phyloP scores from a whole-genome alignment of 2,329 filamentous ascomycete genomes.

The Claviceps humidiphila region DNA sequence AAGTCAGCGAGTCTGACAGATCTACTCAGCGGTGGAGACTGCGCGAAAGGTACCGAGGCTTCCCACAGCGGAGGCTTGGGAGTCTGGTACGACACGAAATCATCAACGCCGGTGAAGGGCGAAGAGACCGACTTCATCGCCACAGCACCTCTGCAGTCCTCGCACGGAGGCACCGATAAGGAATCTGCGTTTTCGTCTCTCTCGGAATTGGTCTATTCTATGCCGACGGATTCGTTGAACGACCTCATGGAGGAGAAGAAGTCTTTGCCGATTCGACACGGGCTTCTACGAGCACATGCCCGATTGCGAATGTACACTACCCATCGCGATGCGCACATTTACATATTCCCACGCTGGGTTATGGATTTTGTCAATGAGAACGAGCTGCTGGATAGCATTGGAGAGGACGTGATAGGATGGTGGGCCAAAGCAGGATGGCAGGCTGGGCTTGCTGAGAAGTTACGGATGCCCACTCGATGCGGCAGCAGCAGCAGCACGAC shows the following conservation, averaged over 20 bases:
- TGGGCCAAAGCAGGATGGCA: conserved; percentile 96
- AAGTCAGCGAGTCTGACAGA: conserved; percentile 57
- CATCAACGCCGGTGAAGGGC: conserved; percentile 63
- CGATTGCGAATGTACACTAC: conserved; percentile 69
- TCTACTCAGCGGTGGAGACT: conserved; percentile 36
- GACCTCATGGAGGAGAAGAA: conserved; percentile 68
- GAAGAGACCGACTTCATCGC: conserved; percentile 91
- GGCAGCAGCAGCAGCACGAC: conserved; percentile 22
- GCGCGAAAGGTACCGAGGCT: conserved; percentile 24
- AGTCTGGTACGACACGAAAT: conserved; percentile 82
- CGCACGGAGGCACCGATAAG: conserved; percentile 30
- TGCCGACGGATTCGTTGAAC: conserved; percentile 79
- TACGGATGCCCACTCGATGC: conserved; percentile 54
- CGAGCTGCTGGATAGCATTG: conserved; percentile 72
- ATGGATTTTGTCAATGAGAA: conserved; percentile 72
- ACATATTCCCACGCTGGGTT: conserved; percentile 86
- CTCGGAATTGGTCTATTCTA: conserved; percentile 70
- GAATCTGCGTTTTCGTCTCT: conserved; percentile 54
- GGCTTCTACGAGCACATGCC: conserved; percentile 60
- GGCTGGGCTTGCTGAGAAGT: conserved; percentile 61
- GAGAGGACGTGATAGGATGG: conserved; percentile 85
- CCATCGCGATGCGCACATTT: conserved; percentile 84
- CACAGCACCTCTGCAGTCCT: conserved; percentile 51
- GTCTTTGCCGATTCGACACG: conserved; percentile 60
- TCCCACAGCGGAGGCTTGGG: conserved; percentile 63